Percentiles rank a stretch among this genome's conserved stretches.
phyloP scores from a whole-genome alignment of 2,329 filamentous ascomycete species.

The Gnomoniopsis sp. region DNA sequence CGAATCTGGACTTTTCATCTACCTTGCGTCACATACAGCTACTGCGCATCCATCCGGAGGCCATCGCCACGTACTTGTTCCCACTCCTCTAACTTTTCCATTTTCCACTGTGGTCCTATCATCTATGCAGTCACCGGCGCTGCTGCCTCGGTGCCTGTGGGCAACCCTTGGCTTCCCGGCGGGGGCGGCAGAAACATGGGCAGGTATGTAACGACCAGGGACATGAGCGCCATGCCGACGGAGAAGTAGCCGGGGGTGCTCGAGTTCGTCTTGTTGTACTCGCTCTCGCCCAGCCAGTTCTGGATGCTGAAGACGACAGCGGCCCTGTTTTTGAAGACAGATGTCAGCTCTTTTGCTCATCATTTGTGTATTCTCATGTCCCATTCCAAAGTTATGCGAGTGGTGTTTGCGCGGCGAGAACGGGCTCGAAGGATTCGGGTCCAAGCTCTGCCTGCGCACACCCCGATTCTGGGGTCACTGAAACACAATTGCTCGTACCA shows the following conservation, averaged over 20 bases:
- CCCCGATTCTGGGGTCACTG: not conserved
- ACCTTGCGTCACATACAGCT: not conserved
- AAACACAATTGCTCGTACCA: conserved; percentile 42
- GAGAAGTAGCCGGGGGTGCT: conserved; percentile 57
- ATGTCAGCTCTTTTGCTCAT: not conserved
- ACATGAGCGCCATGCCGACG: conserved; percentile 34
- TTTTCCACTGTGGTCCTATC: not conserved
- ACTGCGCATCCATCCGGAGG: not conserved
- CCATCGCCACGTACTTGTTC: not conserved
- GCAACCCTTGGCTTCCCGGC: conserved; percentile 21
- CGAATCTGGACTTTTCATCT: too few species aligned
- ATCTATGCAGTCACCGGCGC: conserved; percentile 21
- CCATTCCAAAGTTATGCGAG: not conserved
- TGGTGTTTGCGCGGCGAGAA: not conserved
- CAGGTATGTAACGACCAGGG: conserved; percentile 33
- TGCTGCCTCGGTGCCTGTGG: conserved; percentile 27
- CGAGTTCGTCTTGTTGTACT: conserved; percentile 60
- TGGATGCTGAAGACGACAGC: conserved; percentile 72
- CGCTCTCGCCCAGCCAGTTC: conserved; percentile 73
- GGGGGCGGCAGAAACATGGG: conserved; percentile 32
- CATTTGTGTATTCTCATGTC: not conserved
- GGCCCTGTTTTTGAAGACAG: conserved; percentile 45
- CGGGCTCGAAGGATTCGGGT: not conserved
- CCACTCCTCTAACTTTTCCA: not conserved
- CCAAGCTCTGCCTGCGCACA: not conserved